Evolutionary conservation across 176 grass and related monocot species (phyloP).

Genomic region (Aechmea fasciata): DNA sequence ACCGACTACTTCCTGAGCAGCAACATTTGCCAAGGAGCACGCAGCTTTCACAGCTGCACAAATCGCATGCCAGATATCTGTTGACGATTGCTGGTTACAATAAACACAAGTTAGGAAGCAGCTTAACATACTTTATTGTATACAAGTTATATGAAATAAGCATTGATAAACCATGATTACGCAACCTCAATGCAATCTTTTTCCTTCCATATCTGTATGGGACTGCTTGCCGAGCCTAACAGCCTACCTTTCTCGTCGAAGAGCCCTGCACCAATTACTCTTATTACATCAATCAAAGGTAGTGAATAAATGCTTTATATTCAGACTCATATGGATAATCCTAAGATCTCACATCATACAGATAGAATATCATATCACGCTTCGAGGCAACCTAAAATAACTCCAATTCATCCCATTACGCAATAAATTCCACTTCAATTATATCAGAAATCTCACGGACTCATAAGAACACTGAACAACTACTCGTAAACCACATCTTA

Average conservation of each 20-base stretch:
- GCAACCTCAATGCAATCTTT: conserved; percentile 78
- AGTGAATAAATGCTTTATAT: too few relatives aligned
- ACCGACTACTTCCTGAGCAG: conserved; percentile 47
- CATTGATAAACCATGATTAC: conserved; percentile 3
- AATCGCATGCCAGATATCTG: conserved; percentile 86
- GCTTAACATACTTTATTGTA: background rate
- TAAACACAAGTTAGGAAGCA: conserved; percentile 16
- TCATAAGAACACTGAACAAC: too few relatives aligned
- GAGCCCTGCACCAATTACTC: conserved; percentile 34
- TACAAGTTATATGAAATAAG: background rate
- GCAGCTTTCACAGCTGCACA: conserved; percentile 74
- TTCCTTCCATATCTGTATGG: conserved; percentile 99
- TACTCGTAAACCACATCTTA: background rate
- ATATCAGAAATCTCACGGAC: too few relatives aligned
- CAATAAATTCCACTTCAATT: too few relatives aligned
- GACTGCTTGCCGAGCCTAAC: conserved; percentile 61
- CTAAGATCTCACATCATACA: too few relatives aligned
- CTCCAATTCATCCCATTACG: too few relatives aligned
- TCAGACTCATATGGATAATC: too few relatives aligned
- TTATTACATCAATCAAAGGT: too few relatives aligned
- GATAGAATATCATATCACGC: too few relatives aligned
- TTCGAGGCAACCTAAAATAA: too few relatives aligned
- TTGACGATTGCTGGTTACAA: conserved; percentile 70
- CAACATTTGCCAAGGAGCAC: conserved; percentile 38
- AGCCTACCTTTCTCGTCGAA: conserved; percentile 72